Percentiles rank a stretch among this genome's conserved stretches.
phyloP scores from a whole-genome alignment of 768 basidiomycete genomes.

The Termitomyces sp. region DNA sequence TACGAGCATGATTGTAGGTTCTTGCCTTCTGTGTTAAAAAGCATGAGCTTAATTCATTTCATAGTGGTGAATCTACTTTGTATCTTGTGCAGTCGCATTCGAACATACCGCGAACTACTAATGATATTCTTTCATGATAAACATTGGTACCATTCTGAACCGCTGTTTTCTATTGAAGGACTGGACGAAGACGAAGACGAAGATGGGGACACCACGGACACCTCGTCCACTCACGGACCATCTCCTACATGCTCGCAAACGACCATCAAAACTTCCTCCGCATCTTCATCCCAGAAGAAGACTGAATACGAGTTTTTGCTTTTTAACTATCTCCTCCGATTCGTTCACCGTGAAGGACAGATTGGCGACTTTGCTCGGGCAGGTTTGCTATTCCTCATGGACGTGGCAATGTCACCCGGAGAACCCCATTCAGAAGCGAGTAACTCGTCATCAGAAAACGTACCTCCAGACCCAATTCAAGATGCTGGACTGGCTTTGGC shows the following conservation, averaged over 20 bases:
- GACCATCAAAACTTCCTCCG: slow-evolving; percentile 47
- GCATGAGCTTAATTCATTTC: slow-evolving; percentile 5
- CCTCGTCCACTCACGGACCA: slow-evolving; percentile 21
- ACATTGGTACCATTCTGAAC: slow-evolving; percentile 77
- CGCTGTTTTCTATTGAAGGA: slow-evolving; percentile 71
- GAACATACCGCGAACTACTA: slow-evolving; percentile 81
- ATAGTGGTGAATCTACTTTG: slow-evolving; percentile 89
- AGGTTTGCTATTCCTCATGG: slow-evolving; percentile 90
- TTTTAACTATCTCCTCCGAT: slow-evolving; percentile 93
- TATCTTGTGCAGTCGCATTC: slow-evolving; percentile 87
- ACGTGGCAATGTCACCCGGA: slow-evolving; percentile 88
- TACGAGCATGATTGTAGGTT: slow-evolving; percentile 83
- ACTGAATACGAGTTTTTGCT: slow-evolving; percentile 93
- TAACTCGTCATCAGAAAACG: slow-evolving; percentile 28
- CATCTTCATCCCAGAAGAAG: slow-evolving; percentile 42
- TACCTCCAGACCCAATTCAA: slow-evolving; percentile 58
- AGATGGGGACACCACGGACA: slow-evolving; percentile 39
- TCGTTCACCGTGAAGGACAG: slow-evolving; percentile 89
- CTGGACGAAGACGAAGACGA: slow-evolving; percentile 66
- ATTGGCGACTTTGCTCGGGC: slow-evolving; percentile 93
- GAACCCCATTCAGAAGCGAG: slow-evolving; percentile 32
- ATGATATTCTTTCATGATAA: slow-evolving; percentile 98
- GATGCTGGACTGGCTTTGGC: slow-evolving; percentile 86
- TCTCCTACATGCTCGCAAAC: slow-evolving; percentile 63
- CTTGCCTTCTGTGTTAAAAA: neutral